Evolutionary conservation across 2,329 filamentous ascomycete species (phyloP), one percentile per base, ranked within the genome.

Genomic region (Teratosphaeria zuluensis): DNA sequence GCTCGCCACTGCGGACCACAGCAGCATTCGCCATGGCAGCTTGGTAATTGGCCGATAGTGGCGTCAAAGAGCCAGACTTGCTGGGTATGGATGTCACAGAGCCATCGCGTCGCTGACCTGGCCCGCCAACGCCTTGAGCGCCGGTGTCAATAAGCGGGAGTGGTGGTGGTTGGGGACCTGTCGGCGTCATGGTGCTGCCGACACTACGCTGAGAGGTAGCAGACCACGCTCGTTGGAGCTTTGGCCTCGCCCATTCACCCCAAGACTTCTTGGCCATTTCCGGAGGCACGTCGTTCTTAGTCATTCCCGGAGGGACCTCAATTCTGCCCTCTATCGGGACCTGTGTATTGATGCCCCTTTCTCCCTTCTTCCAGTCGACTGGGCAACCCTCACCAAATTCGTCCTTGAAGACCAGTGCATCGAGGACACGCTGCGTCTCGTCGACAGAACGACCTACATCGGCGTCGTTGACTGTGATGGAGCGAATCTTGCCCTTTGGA

Each of bases 391-490:
- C 73, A 54, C 73, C 74, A 54, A 71, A 73, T 60, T 75, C 73
- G 57, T 76, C 74, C 53, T 73, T 74, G 64, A 75, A 75, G 62
- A 78, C 74, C 66, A 81, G 77, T 30, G 79, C 79, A 61, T 81
- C 79, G 57, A 81, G 72, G 35, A 81, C 70, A 46, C 84, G 82
- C 65, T 85, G 77, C 1, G 82, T 81, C 75, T 87, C 84, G 69
- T 85, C 81, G 57, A 86, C 84, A 64, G 81, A 79, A 64, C 84
- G 82, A 61, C 84, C 84, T 63, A 86, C 83, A 61, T 83, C 81
- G 33, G 85, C 77, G 66, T 86, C 83, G 73, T 86, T 86, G 75
- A 86, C 76, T 62, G 83, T 85, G 71, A 86, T 84, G 77, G 84
- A 65, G 62, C 83, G 74, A 30, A 86, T 75, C 31, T 78, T 72